These are phyloP conservation scores for Colletotrichum echinochloae DNA, from an alignment of 2,329 filamentous ascomycete genomes.

Conservation along the genomic window DNA sequence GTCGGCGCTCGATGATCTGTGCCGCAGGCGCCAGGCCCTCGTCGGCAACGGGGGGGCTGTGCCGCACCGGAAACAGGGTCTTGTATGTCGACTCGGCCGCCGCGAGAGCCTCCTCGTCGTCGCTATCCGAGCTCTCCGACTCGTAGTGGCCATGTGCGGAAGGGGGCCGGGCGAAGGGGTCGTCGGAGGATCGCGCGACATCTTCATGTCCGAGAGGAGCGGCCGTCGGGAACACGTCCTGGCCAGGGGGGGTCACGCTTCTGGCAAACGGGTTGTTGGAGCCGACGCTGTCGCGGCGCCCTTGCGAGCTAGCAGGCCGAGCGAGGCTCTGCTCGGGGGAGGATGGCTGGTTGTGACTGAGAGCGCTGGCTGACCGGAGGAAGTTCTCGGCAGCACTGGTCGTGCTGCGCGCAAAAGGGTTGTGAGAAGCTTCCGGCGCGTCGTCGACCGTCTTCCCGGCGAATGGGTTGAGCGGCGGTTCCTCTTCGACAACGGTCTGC, in stretches of 20 bases:
- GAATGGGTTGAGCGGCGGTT: slow-evolving; percentile 1
- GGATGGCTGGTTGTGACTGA: neutral
- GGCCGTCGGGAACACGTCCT: neutral
- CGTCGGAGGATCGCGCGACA: neutral
- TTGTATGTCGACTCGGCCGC: slow-evolving; percentile 7
- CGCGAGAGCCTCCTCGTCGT: slow-evolving; percentile 10
- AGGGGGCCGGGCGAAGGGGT: slow-evolving; percentile 20
- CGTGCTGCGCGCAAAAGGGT: slow-evolving; percentile 23
- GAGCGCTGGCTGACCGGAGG: slow-evolving; percentile 20
- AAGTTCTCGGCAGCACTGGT: slow-evolving; percentile 27
- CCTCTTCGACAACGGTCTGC: neutral
- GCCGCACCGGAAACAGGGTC: neutral
- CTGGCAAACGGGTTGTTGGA: slow-evolving; percentile 29
- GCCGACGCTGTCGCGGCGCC: neutral
- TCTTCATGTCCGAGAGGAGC: neutral
- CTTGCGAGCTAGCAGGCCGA: slow-evolving; percentile 19
- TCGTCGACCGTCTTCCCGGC: neutral
- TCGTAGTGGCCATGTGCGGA: neutral
- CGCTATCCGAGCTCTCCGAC: neutral
- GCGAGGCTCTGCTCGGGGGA: slow-evolving; percentile 19
- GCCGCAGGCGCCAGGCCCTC: slow-evolving; percentile 4
- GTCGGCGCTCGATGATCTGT: slow-evolving; percentile 6
- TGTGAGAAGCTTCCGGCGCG: neutral
- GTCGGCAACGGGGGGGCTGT: neutral
- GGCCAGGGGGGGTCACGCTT: slow-evolving; percentile 13